Percentiles rank a stretch among this genome's conserved stretches.
Evolutionary conservation across 164 flowering plant species (phyloP).

Genomic region (Platanus orientalis): DNA sequence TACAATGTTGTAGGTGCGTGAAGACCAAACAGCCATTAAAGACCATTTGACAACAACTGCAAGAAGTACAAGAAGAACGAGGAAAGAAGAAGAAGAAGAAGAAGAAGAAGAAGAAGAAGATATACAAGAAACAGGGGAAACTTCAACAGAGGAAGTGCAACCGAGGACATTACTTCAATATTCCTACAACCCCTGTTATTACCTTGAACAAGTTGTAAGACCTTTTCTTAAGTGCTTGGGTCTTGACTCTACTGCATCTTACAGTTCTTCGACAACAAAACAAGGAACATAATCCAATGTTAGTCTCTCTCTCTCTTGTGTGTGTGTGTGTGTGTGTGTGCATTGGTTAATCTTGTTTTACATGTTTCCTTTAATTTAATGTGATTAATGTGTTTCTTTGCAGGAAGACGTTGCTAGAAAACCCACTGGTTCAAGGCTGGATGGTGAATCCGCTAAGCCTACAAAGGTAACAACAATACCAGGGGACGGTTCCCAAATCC

Average conservation of each 20-base stretch:
- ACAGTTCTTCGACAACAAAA: background rate
- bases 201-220: background rate
- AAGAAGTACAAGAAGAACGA: background rate
- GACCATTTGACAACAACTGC: background rate
- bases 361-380: no score
- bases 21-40: background rate
- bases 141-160: background rate
- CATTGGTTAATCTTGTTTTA: no score
- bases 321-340: no score
- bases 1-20: background rate
- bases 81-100: background rate
- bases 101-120: background rate
- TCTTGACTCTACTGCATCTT: background rate
- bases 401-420: no score
- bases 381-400: no score
- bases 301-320: no score
- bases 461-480: no score
- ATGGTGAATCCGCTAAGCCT: no score
- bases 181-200: background rate
- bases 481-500: no score
- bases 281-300: background rate
- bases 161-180: background rate
- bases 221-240: background rate
- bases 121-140: background rate
- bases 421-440: no score